A percentile compares a stretch with the other conserved stretches of the same genome.
phyloP scores from a whole-genome alignment of 192 early-diverging fungal species.

The Backusella luteola region DNA sequence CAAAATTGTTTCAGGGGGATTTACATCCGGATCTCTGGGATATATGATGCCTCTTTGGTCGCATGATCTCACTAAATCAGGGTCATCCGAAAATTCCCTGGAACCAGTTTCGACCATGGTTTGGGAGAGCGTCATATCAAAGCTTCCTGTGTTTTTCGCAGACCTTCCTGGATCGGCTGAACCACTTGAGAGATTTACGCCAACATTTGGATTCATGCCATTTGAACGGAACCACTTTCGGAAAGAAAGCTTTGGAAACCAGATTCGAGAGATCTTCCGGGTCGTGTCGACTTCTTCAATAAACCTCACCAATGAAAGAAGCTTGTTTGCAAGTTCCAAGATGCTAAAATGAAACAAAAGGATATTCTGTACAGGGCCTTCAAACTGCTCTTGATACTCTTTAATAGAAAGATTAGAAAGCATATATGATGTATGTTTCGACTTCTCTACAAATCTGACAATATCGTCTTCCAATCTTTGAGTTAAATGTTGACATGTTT shows the following conservation, averaged over 20 bases:
- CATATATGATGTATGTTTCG: background rate
- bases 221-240: conserved; percentile 13
- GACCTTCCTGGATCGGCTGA: background rate
- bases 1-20: conserved; percentile 11
- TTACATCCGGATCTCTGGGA: conserved; percentile 32
- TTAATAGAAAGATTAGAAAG: background rate
- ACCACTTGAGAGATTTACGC: background rate
- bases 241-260: conserved; percentile 16
- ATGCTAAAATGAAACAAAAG: conserved; percentile 10
- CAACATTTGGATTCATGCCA: conserved; percentile 1
- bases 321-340: background rate
- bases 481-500: background rate
- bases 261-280: background rate
- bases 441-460: background rate
- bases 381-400: conserved; percentile 8
- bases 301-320: background rate
- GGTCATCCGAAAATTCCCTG: background rate
- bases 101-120: background rate
- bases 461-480: background rate
- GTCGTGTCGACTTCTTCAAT: conserved; percentile 1
- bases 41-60: background rate
- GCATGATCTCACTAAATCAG: background rate
- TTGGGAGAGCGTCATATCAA: background rate
- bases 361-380: background rate
- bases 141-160: background rate